phyloP scores from a whole-genome alignment of 257 asterid species.

The Scutellaria baicalensis region DNA sequence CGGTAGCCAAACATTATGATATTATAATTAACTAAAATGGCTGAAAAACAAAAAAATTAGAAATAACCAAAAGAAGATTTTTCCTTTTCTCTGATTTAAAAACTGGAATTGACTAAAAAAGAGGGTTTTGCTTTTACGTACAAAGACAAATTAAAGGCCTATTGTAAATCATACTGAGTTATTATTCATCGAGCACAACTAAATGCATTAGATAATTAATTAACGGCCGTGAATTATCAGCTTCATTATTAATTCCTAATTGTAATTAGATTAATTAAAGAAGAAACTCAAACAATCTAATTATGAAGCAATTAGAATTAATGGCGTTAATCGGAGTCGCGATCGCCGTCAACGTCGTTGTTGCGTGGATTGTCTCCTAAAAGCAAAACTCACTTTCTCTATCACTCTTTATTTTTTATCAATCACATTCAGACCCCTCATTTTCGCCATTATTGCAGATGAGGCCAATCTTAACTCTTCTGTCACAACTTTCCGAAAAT shows the following conservation, averaged over 20 bases:
- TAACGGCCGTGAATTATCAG: neutral
- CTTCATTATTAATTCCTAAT: neutral
- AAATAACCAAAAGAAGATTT: too few relatives aligned
- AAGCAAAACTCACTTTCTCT: conserved; percentile 20
- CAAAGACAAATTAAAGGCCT: too few relatives aligned
- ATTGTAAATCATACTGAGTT: too few relatives aligned
- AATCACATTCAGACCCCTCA: conserved; percentile 24
- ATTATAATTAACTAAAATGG: too few relatives aligned
- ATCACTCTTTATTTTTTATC: conserved; percentile 21
- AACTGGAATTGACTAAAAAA: too few relatives aligned
- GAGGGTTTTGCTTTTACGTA: too few relatives aligned
- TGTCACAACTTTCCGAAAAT: neutral
- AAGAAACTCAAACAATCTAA: neutral
- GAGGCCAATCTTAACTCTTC: neutral
- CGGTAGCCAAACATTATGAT: too few relatives aligned
- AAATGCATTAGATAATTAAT: neutral
- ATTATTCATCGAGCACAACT: neutral
- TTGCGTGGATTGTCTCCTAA: conserved; percentile 25
- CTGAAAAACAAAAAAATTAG: too few relatives aligned
- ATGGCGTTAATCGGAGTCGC: conserved; percentile 4
- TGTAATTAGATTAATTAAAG: neutral
- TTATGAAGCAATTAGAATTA: neutral
- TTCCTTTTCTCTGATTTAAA: too few relatives aligned
- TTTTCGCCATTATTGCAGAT: conserved; percentile 23
- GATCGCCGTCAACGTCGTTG: conserved; percentile 20